A percentile compares a stretch with the other conserved stretches of the same genome.
phyloP scores from a whole-genome alignment of 192 early-diverging fungal species.

The Coemansia sp. region DNA sequence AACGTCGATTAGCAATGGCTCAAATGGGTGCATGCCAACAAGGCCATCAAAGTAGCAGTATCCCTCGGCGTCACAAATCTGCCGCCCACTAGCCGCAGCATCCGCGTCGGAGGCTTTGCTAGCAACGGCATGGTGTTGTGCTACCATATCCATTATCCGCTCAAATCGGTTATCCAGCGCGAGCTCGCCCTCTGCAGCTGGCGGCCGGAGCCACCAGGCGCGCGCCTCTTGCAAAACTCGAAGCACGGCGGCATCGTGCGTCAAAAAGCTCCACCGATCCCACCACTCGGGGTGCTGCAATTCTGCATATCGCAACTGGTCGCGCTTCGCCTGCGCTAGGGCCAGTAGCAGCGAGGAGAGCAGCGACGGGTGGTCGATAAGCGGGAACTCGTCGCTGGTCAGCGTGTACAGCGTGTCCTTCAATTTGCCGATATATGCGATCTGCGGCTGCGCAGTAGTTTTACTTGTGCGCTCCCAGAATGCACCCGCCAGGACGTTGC shows the following conservation, averaged over 20 bases:
- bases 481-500: constrained; percentile 37
- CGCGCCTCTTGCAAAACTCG: constrained; percentile 51
- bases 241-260: constrained; percentile 42
- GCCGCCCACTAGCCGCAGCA: neutral
- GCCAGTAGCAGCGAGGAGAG: constrained; percentile 51
- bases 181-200: constrained; percentile 8
- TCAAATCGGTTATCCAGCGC: constrained; percentile 32
- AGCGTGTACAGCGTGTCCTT: constrained; percentile 72
- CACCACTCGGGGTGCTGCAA: constrained; percentile 45
- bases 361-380: constrained; percentile 54
- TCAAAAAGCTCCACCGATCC: constrained; percentile 52
- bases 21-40: constrained; percentile 40
- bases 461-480: constrained; percentile 49
- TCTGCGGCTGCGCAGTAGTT: constrained; percentile 21
- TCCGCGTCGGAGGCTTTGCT: neutral
- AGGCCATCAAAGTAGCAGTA: constrained; percentile 30
- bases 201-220: constrained; percentile 35
- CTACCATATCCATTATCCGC: constrained; percentile 27
- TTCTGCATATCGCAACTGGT: constrained; percentile 49
- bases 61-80: constrained; percentile 15
- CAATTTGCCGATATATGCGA: constrained; percentile 67
- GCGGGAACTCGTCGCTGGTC: constrained; percentile 67
- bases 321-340: constrained; percentile 34
- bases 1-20: constrained; percentile 1
- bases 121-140: constrained; percentile 18